Base-by-base conservation (phyloP, 768 basidiomycete genomes). In the Calocybe gangraenosa region DNA sequence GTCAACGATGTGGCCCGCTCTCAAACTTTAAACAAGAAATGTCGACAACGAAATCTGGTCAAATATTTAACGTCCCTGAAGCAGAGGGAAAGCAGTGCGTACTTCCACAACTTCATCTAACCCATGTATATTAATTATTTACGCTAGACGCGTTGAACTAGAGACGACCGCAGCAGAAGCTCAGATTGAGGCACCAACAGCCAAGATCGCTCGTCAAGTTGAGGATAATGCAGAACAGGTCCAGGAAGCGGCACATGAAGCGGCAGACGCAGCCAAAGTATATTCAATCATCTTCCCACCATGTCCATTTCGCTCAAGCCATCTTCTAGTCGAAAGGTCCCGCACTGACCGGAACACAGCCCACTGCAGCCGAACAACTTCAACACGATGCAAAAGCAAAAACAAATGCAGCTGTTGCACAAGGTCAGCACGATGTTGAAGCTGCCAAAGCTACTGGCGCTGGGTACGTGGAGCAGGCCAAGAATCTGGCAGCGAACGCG, bases 151-250 rank as follows among this genome's bases (percentile, higher is more conserved):
- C 44, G 60, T 67, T 17, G 62, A 68, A 51, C 60, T 65, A 44
- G 71, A 75, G 53, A 82, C 81, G 2, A 74, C 76, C n/a, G 82
- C 79, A 8, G 77, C 74, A 1, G 61, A 70, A 37, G 75, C 78
- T 7, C 72, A 73, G 36, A 64, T 70, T 2, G 62, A 79, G 32
- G 78, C 80, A 2, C 68, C 73, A 6, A 76, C 63, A 37, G 19
- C 61, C 15, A 33, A 50, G 20, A 61, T 68, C 9, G 72, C 76
- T 2, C 62, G 60, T 10, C 58, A 79, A 53, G 67, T 81, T 7
- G 72, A 73, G 46, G 58, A 58, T 41, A 78, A 78, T 47, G 78
- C 74, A 0, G 64, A 69, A 22, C 61, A 68, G 7, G 66, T 65
- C 1, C 66, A 74, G 31, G 62, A 66, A 7, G 79, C 62, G 3